Base-by-base conservation (phyloP, 306 rosid species). In the Clitoria ternatea region DNA sequence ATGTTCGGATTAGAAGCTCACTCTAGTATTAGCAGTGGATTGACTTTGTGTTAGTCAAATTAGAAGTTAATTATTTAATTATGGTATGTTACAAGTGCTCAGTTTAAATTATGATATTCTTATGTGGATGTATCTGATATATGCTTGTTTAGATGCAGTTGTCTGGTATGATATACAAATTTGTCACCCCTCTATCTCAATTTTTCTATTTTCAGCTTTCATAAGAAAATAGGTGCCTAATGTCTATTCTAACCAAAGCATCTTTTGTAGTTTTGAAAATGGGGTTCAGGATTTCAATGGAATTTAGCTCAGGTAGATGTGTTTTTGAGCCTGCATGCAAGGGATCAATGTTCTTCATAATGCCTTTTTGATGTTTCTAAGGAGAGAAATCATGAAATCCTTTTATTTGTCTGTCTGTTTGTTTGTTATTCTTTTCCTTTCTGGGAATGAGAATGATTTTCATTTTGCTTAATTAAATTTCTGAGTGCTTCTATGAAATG, bases 261-360 rank as follows among this genome's bases (percentile, higher is more conserved):
- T 62, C 15, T 0, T 29, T 49, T 62, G 54, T 45, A 59, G 36
- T 44, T 69, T 68, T 63, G 54, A 23, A 29, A 29, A 24, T 49
- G 45, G 76, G 80, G 80, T 68, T 76, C 76, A 66, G 72, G 87
- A 68, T 77, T 83, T 78, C 72, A 11, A 39, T 62, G 39, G 14
- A 59, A 69, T 74, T 60, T 22, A 39, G 61, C 61, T 48, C 18
- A 49, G 47, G 27, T 23, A 11, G 4, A 50, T 70, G 43, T 77
- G 64, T 30, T 18, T 62, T 43, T 79, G 43, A 52, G 67, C 48
- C 49, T 80, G 81, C 88, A 84, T 84, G 88, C 88, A 84, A 77
- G 47, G 53, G 75, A 69, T 76, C 55, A 29, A 6, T 40, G 43
- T 56, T 75, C 30, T 54, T n/a, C n/a, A n/a, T 42, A 53, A 53